Evolutionary conservation across 2,329 filamentous ascomycete species (phyloP), one percentile per base, ranked within the genome.

Genomic region (Stenocarpella maydis): DNA sequence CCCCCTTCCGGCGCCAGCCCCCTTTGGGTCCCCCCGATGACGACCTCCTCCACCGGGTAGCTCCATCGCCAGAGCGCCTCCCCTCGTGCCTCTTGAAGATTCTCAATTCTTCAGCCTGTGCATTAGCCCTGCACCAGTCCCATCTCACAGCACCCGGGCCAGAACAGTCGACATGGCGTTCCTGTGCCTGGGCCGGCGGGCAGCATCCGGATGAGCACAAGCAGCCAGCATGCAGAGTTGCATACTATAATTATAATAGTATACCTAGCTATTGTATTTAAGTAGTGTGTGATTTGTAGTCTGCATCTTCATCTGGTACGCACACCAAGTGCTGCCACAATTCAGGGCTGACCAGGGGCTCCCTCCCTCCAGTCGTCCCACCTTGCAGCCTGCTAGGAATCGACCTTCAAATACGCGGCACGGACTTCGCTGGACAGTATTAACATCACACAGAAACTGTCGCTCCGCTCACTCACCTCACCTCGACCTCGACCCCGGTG

Each of bases 1-100:
- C 26, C 31, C 31, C 8, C 8, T 55, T 19, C 4, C 21, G 7
- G 34, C 21, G 21, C 53, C 58, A 61, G 58, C 28, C 4, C 24
- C 41, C 26, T 34, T n/a, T 15, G 26, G 7, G 24, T 24, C 4
- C 41, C 26, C 17, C 58, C 43, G 58, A 63, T 63, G 58, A 37
- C 43, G 58, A 47, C 58, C 28, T 10, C 24, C 43, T 63, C 43
- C 58, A 17, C 26, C 19, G 41, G 41, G 39, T 47, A 61, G 55
- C 55, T 26, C 47, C 41, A 61, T 61, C 55, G 55, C 55, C 55
- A 61, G 41, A 34, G 41, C 9, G 19, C 28, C n/a, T n/a, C n/a
- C n/a, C 43, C 28, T 63, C 41, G 41, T 49, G 43, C 41, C 41
- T 4, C 26, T 24, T 60, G 43, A 15, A 37, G 41, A 47, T 63